Percentiles rank a stretch among this genome's conserved stretches.
Evolutionary conservation across 441 rosid species (phyloP).

Genomic region (Euphorbia celastroides): DNA sequence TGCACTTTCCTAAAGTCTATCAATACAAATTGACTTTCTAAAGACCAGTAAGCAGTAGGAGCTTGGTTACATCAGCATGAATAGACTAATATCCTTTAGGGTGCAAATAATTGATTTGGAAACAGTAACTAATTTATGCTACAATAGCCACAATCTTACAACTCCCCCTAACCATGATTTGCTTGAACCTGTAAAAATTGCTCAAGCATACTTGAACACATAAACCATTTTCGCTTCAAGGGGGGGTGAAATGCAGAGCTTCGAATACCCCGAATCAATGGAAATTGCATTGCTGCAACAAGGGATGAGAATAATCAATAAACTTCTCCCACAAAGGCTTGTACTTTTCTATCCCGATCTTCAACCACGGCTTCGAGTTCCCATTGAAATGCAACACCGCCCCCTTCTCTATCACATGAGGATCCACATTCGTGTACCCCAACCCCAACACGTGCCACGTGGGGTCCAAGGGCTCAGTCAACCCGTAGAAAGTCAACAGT

Average conservation of each 20-base stretch:
- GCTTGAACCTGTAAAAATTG: slow-evolving; percentile 29
- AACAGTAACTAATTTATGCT: slow-evolving; percentile 18
- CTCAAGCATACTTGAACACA: slow-evolving; percentile 28
- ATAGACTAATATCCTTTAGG: neutral
- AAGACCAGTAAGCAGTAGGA: too few species aligned
- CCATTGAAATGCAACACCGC: slow-evolving; percentile 96
- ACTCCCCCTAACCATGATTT: slow-evolving; percentile 26
- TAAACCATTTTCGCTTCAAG: slow-evolving; percentile 7
- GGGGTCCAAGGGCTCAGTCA: slow-evolving; percentile 72
- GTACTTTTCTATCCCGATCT: slow-evolving; percentile 89
- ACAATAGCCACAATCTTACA: slow-evolving; percentile 27
- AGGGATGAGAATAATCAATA: slow-evolving; percentile 69
- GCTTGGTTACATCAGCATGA: neutral
- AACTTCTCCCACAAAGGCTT: slow-evolving; percentile 91
- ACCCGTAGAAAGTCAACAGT: slow-evolving; percentile 77
- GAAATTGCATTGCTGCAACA: slow-evolving; percentile 80
- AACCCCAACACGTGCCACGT: slow-evolving; percentile 87
- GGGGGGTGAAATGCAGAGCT: slow-evolving; percentile 1
- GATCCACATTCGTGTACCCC: slow-evolving; percentile 82
- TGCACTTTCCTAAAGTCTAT: neutral
- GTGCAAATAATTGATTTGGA: slow-evolving; percentile 12
- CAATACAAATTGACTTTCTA: too few species aligned
- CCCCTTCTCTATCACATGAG: slow-evolving; percentile 70
- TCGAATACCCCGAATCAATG: slow-evolving; percentile 33
- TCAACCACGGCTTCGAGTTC: slow-evolving; percentile 94